Base-by-base conservation (phyloP, 2,329 filamentous ascomycete genomes). In the Zymoseptoria brevis region DNA sequence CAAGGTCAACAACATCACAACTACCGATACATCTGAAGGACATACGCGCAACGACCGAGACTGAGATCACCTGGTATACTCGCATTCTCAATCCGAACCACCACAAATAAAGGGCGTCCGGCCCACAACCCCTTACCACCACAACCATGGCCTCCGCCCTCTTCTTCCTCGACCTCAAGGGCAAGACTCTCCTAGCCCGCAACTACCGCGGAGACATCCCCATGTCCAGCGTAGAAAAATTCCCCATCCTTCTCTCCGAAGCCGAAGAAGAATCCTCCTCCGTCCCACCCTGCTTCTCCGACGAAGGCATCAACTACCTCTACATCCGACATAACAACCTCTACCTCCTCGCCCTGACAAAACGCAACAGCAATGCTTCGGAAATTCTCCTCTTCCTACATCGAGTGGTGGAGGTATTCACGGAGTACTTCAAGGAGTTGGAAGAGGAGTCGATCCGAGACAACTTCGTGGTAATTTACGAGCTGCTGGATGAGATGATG, bases 241-340 rank as follows among this genome's bases (percentile, higher is more conserved):
- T 99, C 75, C 94, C 94, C 50, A 80, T 96, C 69, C 87, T 99
- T 60, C 86, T 99, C 57, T 96, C 89, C 76, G 94, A 99, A 79
- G 94, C 94, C 69, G 94, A 99, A 86, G 94, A 99, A 84, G 94
- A 99, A 76, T 96, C 90, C 68, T 97, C 93, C 53, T 92, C 92
- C 63, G 94, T 97, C 2, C 91, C 94, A 57, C 94, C 94, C 65
- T 99, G 94, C 78, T 97, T 99, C 81, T 96, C 92, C 50, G 88
- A 95, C 75, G 94, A 99, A 78, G 94, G 94, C 74, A 96, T 99
- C 80, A 99, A 99, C 77, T 99, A 97, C 77, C 89, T 99, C 72
- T 99, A 99, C 79, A 99, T 99, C 77, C 87, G 93, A 72, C 94
- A 99, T 78, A 97, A 96, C 79, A 99, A 99, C 78, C 88, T 99